Conservation (phyloP, 2,329 filamentous ascomycete species). For the Dactylellina cionopaga region DNA sequence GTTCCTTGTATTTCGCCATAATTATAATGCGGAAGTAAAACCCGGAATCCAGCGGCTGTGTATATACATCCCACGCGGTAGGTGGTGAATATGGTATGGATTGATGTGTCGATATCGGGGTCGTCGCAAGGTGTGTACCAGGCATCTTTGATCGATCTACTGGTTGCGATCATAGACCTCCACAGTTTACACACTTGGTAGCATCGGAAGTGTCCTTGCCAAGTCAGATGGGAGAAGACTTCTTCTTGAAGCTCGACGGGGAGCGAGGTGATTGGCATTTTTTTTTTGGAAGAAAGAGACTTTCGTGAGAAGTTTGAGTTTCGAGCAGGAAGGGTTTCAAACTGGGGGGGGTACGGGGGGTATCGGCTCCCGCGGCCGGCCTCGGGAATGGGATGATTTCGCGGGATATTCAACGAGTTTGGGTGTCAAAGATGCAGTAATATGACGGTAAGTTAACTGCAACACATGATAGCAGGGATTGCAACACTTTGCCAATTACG, state of each 20-base stretch:
- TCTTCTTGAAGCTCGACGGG: conserved; percentile 39
- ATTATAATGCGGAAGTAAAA: neutral
- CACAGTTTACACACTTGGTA: conserved; percentile 35
- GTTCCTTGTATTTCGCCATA: neutral
- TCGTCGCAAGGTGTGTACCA: conserved; percentile 4
- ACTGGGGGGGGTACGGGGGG: too few relatives aligned
- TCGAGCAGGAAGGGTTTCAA: too few relatives aligned
- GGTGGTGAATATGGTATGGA: conserved; percentile 28
- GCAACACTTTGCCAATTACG: too few relatives aligned
- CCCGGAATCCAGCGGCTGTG: conserved; percentile 14
- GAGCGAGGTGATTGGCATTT: conserved; percentile 28
- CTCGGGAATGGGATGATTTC: too few relatives aligned
- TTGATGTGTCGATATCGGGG: neutral
- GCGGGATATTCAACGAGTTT: too few relatives aligned
- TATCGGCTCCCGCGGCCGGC: too few relatives aligned
- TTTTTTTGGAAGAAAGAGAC: neutral
- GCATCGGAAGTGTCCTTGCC: conserved; percentile 41
- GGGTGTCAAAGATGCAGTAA: too few relatives aligned
- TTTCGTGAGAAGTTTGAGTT: neutral
- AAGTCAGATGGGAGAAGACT: conserved; percentile 21
- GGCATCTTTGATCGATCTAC: conserved; percentile 1
- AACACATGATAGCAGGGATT: too few relatives aligned
- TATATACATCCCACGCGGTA: conserved; percentile 11
- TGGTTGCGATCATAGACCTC: conserved; percentile 25
- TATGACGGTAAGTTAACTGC: too few relatives aligned